phyloP scores from a whole-genome alignment of 331 rosid species.

The Malus hybrid region DNA sequence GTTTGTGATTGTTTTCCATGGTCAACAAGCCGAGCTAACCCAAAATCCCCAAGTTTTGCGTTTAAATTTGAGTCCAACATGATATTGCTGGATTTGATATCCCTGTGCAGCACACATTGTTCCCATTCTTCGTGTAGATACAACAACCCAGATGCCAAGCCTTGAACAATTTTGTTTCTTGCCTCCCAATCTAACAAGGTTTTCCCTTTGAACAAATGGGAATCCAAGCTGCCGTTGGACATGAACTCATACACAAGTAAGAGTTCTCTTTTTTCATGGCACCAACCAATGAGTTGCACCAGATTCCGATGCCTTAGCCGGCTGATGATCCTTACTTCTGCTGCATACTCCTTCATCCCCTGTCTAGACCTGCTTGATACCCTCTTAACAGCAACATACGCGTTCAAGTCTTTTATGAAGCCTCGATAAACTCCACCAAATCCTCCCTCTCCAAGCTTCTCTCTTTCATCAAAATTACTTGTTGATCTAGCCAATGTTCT shows the following conservation, averaged over 20 bases:
- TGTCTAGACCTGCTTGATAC: background rate
- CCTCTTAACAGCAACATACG: background rate
- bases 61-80: slow-evolving; percentile 23
- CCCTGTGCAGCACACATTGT: background rate
- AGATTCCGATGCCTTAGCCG: background rate
- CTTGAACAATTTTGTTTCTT: background rate
- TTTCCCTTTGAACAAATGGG: background rate
- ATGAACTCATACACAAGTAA: background rate
- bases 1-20: background rate
- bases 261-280: background rate
- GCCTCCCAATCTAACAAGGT: background rate
- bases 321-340: background rate
- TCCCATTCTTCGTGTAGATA: slow-evolving; percentile 5
- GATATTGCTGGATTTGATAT: slow-evolving; percentile 18
- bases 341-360: slow-evolving; percentile 1
- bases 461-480: background rate
- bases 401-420: background rate
- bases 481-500: background rate
- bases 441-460: background rate
- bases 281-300: slow-evolving; percentile 4
- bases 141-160: background rate
- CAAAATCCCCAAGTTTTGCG: slow-evolving; percentile 19
- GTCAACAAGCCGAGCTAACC: background rate
- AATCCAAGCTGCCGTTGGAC: too few species aligned
- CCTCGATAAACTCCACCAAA: background rate